These are phyloP conservation scores for Dianthus caryophyllus DNA, from an alignment of 148 eudicot genomes.

Conservation along the genomic window DNA sequence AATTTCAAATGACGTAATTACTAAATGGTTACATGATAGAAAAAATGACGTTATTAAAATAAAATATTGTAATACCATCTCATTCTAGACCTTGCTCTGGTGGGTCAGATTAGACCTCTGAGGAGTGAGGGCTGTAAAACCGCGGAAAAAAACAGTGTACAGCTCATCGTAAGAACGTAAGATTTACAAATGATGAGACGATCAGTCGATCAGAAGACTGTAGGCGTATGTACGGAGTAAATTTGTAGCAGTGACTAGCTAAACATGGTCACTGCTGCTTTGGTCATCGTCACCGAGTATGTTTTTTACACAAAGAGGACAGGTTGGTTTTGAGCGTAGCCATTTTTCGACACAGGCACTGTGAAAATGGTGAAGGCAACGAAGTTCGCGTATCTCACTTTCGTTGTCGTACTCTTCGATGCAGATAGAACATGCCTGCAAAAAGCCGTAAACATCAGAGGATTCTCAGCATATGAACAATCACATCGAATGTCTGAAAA, in stretches of 20 bases:
- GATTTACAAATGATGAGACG: too few species aligned
- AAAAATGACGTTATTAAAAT: too few species aligned
- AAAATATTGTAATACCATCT: too few species aligned
- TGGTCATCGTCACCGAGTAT: constrained; percentile 65
- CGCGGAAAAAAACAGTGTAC: too few species aligned
- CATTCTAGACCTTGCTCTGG: too few species aligned
- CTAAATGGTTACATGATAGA: too few species aligned
- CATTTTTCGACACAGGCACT: constrained; percentile 82
- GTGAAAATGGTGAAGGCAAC: constrained; percentile 85
- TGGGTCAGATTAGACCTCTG: too few species aligned
- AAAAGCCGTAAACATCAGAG: background rate
- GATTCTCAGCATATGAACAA: background rate
- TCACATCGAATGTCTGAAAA: background rate
- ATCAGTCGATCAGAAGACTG: too few species aligned
- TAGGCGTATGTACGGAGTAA: background rate
- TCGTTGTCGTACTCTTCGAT: constrained; percentile 71
- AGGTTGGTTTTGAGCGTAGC: constrained; percentile 75
- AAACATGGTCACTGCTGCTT: constrained; percentile 61
- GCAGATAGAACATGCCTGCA: constrained; percentile 80
- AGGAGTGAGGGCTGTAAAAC: too few species aligned
- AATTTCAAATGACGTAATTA: too few species aligned
- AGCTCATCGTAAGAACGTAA: too few species aligned
- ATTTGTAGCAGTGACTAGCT: constrained; percentile 12
- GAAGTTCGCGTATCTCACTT: constrained; percentile 74
- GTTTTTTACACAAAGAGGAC: constrained; percentile 87